Conservation (phyloP, 2,329 filamentous ascomycete species). For the Pseudopithomyces maydicus region DNA sequence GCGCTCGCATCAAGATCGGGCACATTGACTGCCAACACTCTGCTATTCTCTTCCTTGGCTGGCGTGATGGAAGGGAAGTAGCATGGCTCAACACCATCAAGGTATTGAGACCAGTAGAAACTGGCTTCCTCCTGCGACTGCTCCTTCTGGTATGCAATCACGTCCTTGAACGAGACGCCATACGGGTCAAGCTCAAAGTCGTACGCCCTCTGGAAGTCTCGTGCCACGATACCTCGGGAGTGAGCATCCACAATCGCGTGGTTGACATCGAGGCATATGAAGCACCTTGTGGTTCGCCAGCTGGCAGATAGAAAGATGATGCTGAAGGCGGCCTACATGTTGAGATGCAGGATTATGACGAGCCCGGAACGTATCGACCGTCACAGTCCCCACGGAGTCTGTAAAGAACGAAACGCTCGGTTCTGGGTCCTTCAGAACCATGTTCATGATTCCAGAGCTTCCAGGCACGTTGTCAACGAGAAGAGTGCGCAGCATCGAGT, state of each 20-base stretch:
- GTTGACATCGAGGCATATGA: not conserved
- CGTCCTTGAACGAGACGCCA: not conserved
- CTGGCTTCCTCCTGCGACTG: not conserved
- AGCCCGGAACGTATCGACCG: not conserved
- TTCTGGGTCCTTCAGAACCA: not conserved
- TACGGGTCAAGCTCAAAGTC: not conserved
- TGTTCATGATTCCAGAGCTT: not conserved
- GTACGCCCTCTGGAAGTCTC: not conserved
- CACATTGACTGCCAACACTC: no score
- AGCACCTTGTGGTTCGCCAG: not conserved
- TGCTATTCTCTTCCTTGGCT: no score
- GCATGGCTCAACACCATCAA: not conserved
- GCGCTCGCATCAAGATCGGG: not conserved
- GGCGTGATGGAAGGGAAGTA: no score
- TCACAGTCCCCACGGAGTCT: not conserved
- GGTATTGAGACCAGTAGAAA: not conserved
- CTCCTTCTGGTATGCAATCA: not conserved
- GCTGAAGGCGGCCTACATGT: not conserved
- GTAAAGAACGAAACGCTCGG: not conserved
- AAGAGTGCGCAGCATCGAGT: not conserved
- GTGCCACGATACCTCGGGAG: not conserved
- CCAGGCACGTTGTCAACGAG: not conserved
- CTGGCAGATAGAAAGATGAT: not conserved
- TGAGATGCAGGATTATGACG: not conserved
- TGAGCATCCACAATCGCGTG: not conserved